These are phyloP conservation scores for Salix dunnii DNA, from an alignment of 345 rosid species.

Conservation along the genomic window DNA sequence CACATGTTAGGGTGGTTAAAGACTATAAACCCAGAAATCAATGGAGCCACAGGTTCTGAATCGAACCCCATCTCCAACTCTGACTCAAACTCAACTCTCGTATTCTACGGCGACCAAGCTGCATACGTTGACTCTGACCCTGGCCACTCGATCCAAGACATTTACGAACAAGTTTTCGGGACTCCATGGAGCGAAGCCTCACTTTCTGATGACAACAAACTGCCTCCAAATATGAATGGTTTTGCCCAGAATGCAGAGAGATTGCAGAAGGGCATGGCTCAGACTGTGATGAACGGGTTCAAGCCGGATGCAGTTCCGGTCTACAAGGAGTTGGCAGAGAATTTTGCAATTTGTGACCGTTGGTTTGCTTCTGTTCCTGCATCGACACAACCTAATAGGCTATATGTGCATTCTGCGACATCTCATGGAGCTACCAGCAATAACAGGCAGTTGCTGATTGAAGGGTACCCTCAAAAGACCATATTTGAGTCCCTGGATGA, in stretches of 20 bases:
- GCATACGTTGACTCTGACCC: slow-evolving; percentile 79
- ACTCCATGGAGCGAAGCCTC: slow-evolving; percentile 48
- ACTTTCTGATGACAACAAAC: background rate
- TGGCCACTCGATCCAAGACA: slow-evolving; percentile 75
- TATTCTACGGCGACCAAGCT: slow-evolving; percentile 45
- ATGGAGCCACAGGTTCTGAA: slow-evolving; percentile 69
- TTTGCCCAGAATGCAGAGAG: slow-evolving; percentile 63
- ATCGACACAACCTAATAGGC: slow-evolving; percentile 58
- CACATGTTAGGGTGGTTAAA: slow-evolving; percentile 91
- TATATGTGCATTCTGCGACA: slow-evolving; percentile 57
- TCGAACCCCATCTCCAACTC: slow-evolving; percentile 60
- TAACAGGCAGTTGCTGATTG: slow-evolving; percentile 31
- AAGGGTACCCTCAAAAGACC: slow-evolving; percentile 64
- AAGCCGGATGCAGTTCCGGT: slow-evolving; percentile 38
- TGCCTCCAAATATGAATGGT: slow-evolving; percentile 50
- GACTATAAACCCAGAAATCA: slow-evolving; percentile 60
- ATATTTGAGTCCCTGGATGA: slow-evolving; percentile 62
- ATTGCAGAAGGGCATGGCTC: slow-evolving; percentile 43
- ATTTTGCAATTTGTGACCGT: slow-evolving; percentile 43
- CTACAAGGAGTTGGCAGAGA: slow-evolving; percentile 31
- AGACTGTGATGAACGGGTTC: slow-evolving; percentile 54
- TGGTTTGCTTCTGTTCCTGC: slow-evolving; percentile 67
- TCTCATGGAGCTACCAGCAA: slow-evolving; percentile 59
- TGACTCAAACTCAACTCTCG: slow-evolving; percentile 40
- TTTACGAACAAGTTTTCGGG: slow-evolving; percentile 87